Percentiles rank a stretch among this genome's conserved stretches.
Conservation (phyloP, 2,329 filamentous ascomycete species). For the Didymella exigua region DNA sequence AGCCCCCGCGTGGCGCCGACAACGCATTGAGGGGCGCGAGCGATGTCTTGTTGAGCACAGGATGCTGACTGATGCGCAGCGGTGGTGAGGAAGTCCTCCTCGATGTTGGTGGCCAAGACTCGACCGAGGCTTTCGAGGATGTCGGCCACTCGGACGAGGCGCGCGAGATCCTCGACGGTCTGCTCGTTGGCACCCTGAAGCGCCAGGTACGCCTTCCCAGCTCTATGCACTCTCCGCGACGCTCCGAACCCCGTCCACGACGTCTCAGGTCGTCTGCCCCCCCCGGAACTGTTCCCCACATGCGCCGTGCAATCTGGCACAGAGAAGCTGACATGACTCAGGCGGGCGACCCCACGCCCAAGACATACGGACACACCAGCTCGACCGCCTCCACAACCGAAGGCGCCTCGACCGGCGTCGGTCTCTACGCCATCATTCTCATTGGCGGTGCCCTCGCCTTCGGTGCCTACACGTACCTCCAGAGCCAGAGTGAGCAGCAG, state of each 20-base stretch:
- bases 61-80: slow-evolving; percentile 55
- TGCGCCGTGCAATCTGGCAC: not conserved
- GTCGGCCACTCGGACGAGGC: slow-evolving; percentile 99
- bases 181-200: slow-evolving; percentile 48
- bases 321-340: slow-evolving; percentile 16
- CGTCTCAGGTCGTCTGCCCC: too few species aligned
- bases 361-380: slow-evolving; percentile 58
- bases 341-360: slow-evolving; percentile 80
- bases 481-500: slow-evolving; percentile 53
- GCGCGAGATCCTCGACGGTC: slow-evolving; percentile 79
- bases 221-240: not conserved
- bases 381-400: slow-evolving; percentile 55
- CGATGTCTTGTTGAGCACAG: not conserved
- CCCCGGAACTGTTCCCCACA: slow-evolving; percentile 28
- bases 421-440: slow-evolving; percentile 80
- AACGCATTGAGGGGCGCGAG: not conserved
- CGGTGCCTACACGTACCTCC: slow-evolving; percentile 83
- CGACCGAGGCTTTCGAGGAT: slow-evolving; percentile 98
- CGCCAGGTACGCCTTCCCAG: slow-evolving; percentile 38
- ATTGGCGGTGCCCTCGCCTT: slow-evolving; percentile 79
- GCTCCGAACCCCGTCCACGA: too few species aligned
- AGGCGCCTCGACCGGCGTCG: slow-evolving; percentile 70
- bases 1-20: not conserved
- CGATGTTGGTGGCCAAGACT: slow-evolving; percentile 93
- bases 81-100: slow-evolving; percentile 98